Evolutionary conservation across 176 grass and related monocot species (phyloP).

Genomic region (Panicum miliaceum): DNA sequence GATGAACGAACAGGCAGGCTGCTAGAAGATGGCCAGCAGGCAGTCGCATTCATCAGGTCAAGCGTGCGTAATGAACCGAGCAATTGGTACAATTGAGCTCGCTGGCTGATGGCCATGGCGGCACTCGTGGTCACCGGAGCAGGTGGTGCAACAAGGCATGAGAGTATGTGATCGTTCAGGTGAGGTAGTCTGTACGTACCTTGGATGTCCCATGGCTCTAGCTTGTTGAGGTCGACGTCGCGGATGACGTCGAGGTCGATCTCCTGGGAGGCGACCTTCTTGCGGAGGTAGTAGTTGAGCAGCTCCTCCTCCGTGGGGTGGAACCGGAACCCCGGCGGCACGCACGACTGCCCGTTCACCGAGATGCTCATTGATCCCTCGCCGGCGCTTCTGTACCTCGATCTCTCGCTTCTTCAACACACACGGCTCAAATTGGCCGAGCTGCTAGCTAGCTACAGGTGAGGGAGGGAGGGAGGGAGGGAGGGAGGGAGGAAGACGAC

Average conservation of each 20-base stretch:
- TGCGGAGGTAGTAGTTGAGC: slow-evolving; percentile 88
- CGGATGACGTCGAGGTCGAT: slow-evolving; percentile 98
- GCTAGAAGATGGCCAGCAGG: background rate
- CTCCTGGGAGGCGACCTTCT: slow-evolving; percentile 89
- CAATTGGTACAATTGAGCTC: no score
- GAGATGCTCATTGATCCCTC: slow-evolving; percentile 79
- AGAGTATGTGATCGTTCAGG: no score
- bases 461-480: background rate
- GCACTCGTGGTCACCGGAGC: no score
- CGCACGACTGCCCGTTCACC: slow-evolving; percentile 95
- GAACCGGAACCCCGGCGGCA: slow-evolving; percentile 96
- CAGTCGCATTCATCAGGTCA: background rate
- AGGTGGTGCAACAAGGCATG: no score
- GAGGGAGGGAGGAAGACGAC: background rate
- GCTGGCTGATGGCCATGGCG: no score
- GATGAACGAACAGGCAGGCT: background rate
- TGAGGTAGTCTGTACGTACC: background rate
- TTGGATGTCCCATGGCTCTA: slow-evolving; percentile 99
- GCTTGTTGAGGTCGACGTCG: slow-evolving; percentile 98
- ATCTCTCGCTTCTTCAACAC: background rate
- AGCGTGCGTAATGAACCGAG: no score
- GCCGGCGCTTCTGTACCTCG: background rate
- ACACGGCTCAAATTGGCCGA: no score
- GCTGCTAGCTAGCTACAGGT: no score
- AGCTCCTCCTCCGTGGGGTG: slow-evolving; percentile 99